phyloP scores from a whole-genome alignment of 2,329 filamentous ascomycete species.

The Cladobotryum protrusum region DNA sequence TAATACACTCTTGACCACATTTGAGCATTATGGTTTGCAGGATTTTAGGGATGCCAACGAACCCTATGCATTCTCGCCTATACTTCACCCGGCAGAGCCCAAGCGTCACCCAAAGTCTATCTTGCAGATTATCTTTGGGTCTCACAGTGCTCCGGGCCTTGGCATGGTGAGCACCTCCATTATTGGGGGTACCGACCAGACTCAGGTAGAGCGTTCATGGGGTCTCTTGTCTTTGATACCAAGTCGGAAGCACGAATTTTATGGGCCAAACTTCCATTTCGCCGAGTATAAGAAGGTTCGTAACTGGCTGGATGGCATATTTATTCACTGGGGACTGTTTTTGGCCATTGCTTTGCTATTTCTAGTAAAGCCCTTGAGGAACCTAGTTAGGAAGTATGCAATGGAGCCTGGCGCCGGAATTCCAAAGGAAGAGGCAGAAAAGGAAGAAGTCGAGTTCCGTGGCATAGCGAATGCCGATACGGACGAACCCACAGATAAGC shows the following conservation, averaged over 20 bases:
- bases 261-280: conserved; percentile 57
- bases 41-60: conserved; percentile 39
- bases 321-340: conserved; percentile 43
- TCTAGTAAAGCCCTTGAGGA: conserved; percentile 40
- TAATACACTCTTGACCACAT: conserved; percentile 55
- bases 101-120: conserved; percentile 24
- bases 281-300: conserved; percentile 46
- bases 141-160: conserved; percentile 43
- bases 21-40: conserved; percentile 46
- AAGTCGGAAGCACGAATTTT: conserved; percentile 40
- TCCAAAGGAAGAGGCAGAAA: conserved; percentile 44
- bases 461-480: conserved; percentile 58
- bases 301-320: conserved; percentile 44
- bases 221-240: conserved; percentile 47
- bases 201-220: conserved; percentile 57
- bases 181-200: conserved; percentile 42
- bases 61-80: conserved; percentile 54
- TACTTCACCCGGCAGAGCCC: conserved; percentile 37
- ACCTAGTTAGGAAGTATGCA: conserved; percentile 37
- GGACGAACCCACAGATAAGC: conserved; percentile 35
- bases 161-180: conserved; percentile 51
- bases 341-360: conserved; percentile 39
- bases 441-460: conserved; percentile 57
- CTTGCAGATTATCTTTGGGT: conserved; percentile 43
- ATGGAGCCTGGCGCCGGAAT: conserved; percentile 51